Evolutionary conservation across 2,329 filamentous ascomycete species (phyloP).

Genomic region (Sporothrix luriei): DNA sequence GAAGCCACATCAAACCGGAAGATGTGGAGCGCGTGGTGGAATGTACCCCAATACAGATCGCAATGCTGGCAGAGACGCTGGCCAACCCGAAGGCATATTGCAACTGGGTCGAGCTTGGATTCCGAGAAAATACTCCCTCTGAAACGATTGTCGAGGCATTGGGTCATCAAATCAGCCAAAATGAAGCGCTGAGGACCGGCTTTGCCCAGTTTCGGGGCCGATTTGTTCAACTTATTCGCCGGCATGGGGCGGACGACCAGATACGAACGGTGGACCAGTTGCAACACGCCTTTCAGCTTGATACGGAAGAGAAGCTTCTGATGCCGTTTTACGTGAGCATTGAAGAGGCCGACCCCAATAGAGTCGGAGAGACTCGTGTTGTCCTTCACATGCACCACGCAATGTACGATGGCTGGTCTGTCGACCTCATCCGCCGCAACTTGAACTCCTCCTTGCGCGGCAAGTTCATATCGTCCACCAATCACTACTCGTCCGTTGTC

Average conservation of each 20-base stretch:
- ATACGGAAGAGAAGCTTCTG: constrained; percentile 49
- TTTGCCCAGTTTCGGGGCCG: constrained; percentile 61
- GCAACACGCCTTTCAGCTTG: constrained; percentile 46
- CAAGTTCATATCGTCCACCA: constrained; percentile 39
- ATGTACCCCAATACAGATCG: constrained; percentile 73
- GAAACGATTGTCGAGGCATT: constrained; percentile 55
- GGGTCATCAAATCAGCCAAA: constrained; percentile 52
- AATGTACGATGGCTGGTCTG: constrained; percentile 91
- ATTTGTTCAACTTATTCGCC: constrained; percentile 68
- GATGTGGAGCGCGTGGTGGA: constrained; percentile 40
- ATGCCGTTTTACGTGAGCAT: constrained; percentile 67
- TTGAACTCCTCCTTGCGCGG: constrained; percentile 55
- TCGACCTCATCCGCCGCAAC: constrained; percentile 73
- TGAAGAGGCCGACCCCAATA: neutral
- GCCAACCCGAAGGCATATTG: constrained; percentile 66
- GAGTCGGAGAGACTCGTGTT: constrained; percentile 39
- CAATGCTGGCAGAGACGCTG: constrained; percentile 78
- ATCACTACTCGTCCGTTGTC: constrained; percentile 64
- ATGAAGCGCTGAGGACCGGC: constrained; percentile 72
- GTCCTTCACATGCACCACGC: constrained; percentile 74
- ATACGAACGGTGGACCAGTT: constrained; percentile 48
- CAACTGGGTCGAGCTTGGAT: constrained; percentile 72
- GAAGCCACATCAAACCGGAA: neutral
- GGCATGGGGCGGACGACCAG: constrained; percentile 48
- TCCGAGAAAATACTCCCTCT: constrained; percentile 46